Percentiles rank a stretch among this genome's conserved stretches.
These are phyloP conservation scores for Phyllosticta citribraziliensis DNA, from an alignment of 2,329 filamentous ascomycete species.

Conservation along the genomic window DNA sequence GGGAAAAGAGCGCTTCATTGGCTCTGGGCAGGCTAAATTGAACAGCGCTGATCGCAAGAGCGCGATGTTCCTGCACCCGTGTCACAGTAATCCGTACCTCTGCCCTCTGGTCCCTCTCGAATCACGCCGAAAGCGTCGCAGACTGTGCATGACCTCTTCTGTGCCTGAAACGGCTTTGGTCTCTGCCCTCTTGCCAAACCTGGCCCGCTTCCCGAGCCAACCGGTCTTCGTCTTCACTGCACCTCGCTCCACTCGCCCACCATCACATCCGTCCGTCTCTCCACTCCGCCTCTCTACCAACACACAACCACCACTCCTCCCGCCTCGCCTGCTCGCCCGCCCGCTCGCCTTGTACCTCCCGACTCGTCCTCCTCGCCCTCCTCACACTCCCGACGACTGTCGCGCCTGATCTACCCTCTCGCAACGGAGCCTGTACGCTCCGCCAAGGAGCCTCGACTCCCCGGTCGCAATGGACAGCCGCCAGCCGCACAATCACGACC, in stretches of 20 bases:
- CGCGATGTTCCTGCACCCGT: neutral
- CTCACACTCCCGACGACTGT: neutral
- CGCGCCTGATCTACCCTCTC: conserved; percentile 11
- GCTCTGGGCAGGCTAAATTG: neutral
- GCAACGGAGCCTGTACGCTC: conserved; percentile 9
- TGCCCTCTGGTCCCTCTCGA: neutral
- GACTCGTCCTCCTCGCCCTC: neutral
- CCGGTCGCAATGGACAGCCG: conserved; percentile 29
- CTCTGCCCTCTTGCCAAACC: conserved; percentile 14
- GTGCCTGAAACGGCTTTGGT: conserved; percentile 22
- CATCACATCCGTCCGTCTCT: conserved; percentile 5
- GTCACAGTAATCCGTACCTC: no score
- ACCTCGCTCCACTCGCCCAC: conserved; percentile 11
- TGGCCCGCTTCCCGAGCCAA: conserved; percentile 15
- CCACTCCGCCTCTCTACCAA: neutral
- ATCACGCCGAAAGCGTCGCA: neutral
- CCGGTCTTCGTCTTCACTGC: conserved; percentile 14
- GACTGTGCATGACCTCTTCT: neutral
- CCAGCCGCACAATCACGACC: conserved; percentile 22
- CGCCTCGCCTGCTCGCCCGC: neutral
- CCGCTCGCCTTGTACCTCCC: neutral
- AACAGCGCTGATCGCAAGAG: neutral
- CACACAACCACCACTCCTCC: neutral
- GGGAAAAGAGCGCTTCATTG: neutral
- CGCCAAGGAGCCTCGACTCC: conserved; percentile 10